These are phyloP conservation scores for Biancaea sappan DNA, from an alignment of 306 rosid species.

Conservation along the genomic window DNA sequence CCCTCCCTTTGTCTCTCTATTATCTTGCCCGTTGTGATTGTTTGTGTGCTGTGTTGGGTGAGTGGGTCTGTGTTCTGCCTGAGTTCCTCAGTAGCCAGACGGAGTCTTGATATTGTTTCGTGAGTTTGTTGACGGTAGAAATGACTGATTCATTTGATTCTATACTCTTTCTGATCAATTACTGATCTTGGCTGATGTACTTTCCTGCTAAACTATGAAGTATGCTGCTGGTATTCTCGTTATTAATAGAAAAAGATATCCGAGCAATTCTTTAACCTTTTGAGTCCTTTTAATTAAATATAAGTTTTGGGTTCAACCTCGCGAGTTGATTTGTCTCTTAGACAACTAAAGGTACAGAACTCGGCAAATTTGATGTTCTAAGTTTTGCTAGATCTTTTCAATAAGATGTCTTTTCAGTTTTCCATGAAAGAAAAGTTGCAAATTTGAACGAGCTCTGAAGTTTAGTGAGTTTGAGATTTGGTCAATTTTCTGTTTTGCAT, in stretches of 20 bases:
- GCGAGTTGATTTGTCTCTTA: constrained; percentile 12
- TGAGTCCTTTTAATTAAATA: not conserved
- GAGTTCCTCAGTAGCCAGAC: not conserved
- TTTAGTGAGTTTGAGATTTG: constrained; percentile 8
- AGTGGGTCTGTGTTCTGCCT: not conserved
- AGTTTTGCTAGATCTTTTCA: constrained; percentile 8
- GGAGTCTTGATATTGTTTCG: not conserved
- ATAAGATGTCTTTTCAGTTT: constrained; percentile 13
- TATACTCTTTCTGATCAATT: not conserved
- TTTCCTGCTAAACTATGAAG: constrained; percentile 14
- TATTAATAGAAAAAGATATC: constrained; percentile 14
- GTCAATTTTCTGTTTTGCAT: constrained; percentile 6
- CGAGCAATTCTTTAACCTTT: constrained; percentile 19
- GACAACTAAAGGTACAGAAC: constrained; percentile 3
- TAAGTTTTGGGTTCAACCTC: constrained; percentile 15
- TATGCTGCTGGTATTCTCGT: not conserved
- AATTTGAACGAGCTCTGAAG: not conserved
- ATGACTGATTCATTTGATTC: not conserved
- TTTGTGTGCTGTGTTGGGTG: not conserved
- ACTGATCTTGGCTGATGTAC: constrained; percentile 5
- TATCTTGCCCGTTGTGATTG: not conserved
- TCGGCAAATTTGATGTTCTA: not conserved
- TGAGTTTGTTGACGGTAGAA: no score
- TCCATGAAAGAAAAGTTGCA: constrained; percentile 9
- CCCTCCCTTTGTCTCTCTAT: not conserved